Base-by-base conservation (phyloP, 768 basidiomycete genomes). In the Heimioporus sp. region DNA sequence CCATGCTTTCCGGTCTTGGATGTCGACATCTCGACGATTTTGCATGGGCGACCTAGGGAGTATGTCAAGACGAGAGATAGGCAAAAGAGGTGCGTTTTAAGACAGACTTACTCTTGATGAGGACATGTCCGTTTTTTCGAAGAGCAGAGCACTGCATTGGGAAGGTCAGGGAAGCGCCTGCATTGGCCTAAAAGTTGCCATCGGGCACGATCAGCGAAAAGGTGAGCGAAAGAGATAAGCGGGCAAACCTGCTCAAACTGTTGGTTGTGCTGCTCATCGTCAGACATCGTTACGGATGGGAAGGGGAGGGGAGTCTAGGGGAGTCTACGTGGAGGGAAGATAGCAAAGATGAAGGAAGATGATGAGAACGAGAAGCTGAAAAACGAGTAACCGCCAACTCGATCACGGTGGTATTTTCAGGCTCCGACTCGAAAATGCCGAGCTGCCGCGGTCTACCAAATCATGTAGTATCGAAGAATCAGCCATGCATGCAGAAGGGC, bases 1-100 rank as follows among this genome's bases (percentile, higher is more conserved):
- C 96, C 96, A 80, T 98, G 96, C 85, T 98, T 98, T 65, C 96
- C 95, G 43, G 94, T 96, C 85, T 98, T 98, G 72, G 95, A 98
- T 77, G 95, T 97, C 57, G 93, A 96, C 95, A 97, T 98, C 72
- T 97, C 94, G 64, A 94, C 86, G 76, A 93, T 93, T 80, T 98
- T 98, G 90, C 95, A 98, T 60, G 95, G 95, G 63, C 94, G 85
- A 62, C 79, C 87, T 89, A 39, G 24, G 34, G 32, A 24, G 39
- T 10, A 30, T 6, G 40, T 47, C 19, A 51, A 28, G 43, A 49
- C 37, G 36, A 45, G 13, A 51, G 48, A 54, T 52, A 17, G 24
- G 24, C 24, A 6, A 6, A 28, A 7, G 24, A 7, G 24, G 6
- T 28, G 1, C 24, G 24, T 6, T 28, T 21, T 35, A 19, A 40